These are phyloP conservation scores for Plantago major DNA, from an alignment of 257 asterid genomes.

Conservation along the genomic window DNA sequence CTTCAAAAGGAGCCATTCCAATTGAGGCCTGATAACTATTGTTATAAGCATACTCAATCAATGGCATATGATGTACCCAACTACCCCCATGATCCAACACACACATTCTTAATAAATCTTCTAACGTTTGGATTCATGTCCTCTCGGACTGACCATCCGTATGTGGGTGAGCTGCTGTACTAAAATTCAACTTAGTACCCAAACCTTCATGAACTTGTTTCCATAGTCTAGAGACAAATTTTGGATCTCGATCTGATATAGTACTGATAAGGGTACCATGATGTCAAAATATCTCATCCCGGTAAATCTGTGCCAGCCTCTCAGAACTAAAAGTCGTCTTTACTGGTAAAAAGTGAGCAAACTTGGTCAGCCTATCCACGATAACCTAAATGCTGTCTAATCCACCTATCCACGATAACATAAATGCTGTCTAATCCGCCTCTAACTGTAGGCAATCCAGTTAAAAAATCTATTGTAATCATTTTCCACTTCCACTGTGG, in stretches of 20 bases:
- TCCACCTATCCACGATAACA: neutral
- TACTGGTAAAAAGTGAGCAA: constrained; percentile 8
- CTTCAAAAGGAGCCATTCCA: constrained; percentile 6
- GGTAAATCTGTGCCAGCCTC: too few species aligned
- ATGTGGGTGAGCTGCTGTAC: too few species aligned
- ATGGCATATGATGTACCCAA: neutral
- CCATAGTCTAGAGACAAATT: too few species aligned
- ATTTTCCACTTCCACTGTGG: neutral
- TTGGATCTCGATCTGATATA: too few species aligned
- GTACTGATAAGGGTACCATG: too few species aligned
- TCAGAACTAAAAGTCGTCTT: neutral
- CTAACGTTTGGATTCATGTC: neutral
- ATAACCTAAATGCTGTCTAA: too few species aligned
- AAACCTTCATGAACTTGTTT: too few species aligned
- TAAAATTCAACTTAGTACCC: too few species aligned
- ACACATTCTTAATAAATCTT: constrained; percentile 2
- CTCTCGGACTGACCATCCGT: too few species aligned
- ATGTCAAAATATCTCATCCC: too few species aligned
- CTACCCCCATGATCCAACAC: neutral
- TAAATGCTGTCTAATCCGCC: neutral
- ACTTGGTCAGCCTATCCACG: too few species aligned
- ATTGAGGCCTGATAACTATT: neutral
- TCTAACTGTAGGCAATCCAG: neutral
- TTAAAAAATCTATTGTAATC: neutral
- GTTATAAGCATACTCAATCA: neutral